Base-by-base conservation (phyloP, 495 filamentous ascomycete genomes). In the Penicillium paradoxum region DNA sequence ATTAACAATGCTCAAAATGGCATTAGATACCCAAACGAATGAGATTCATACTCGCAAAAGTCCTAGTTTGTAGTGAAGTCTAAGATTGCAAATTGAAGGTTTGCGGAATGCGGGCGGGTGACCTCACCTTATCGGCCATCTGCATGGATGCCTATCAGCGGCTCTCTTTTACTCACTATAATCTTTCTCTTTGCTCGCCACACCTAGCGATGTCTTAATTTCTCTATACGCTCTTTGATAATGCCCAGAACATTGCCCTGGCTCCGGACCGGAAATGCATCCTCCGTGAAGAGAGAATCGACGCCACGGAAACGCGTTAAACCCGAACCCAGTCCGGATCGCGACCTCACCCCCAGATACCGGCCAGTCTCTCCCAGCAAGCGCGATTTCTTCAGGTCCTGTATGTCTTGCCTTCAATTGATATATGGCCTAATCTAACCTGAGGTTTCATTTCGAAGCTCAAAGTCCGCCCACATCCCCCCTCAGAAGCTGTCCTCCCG, bases 201-300 rank as follows among this genome's bases (percentile, higher is more conserved):
- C 10, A 51, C 39, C 10, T 15, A 45, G 24, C 17, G 15, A 33
- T 6, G 36, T 30, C 7, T 30, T n/a, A 3, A 10, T 29, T 11
- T 15, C 15, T 6, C 24, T 44, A 27, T 29, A 44, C 25, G 24
- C 14, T 43, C 40, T 15, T 17, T 1, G 18, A 64, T 7, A 2
- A 77, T 77, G 74, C 71, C 74, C 15, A 65, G 74, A 19, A 71
- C 60, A 1, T 51, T 75, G n/a, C 74, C 74, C n/a, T 77, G 74
- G 74, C 60, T 68, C 4, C 57, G 55, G 1, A 49, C 51, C 8
- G 37, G 45, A 15, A 53, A 45, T 10, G 46, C 34, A 5, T 25
- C 4, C 7, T 41, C 33, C 15, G 58, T 60, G 15, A 63, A 64
- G 32, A 52, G 30, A 30, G 54, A 64, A 13, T 56, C 54, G 2